Percentiles rank a stretch among this genome's conserved stretches.
Evolutionary conservation across 2,329 filamentous ascomycete genomes (phyloP).

Genomic region (Teratosphaeria zuluensis): DNA sequence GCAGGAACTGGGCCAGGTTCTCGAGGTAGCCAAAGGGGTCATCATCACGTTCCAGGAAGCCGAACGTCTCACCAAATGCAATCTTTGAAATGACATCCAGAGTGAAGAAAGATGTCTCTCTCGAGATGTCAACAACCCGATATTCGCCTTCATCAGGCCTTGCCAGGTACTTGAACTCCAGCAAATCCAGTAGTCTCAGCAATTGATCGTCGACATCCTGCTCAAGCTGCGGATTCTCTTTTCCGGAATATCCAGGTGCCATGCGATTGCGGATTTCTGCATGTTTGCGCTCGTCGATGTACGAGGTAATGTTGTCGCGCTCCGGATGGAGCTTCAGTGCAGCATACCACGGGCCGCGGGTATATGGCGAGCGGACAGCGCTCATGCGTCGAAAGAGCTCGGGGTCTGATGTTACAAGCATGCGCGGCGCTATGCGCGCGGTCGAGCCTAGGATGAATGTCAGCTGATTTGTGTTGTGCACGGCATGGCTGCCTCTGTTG

Average conservation of each 20-base stretch:
- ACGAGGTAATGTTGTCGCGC: constrained; percentile 31
- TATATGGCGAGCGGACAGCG: constrained; percentile 28
- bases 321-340: constrained; percentile 30
- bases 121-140: constrained; percentile 27
- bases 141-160: constrained; percentile 20
- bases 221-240: constrained; percentile 30
- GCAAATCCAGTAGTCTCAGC: constrained; percentile 24
- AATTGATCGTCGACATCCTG: constrained; percentile 28
- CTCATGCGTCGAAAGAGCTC: constrained; percentile 30
- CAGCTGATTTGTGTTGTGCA: neutral
- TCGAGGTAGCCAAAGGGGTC: constrained; percentile 32
- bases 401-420: constrained; percentile 29
- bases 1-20: constrained; percentile 26
- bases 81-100: constrained; percentile 33
- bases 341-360: constrained; percentile 28
- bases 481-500: neutral
- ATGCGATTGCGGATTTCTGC: constrained; percentile 28
- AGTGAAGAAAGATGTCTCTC: constrained; percentile 31
- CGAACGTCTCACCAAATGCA: constrained; percentile 38
- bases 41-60: constrained; percentile 39
- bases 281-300: constrained; percentile 30
- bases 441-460: constrained; percentile 24
- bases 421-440: constrained; percentile 27
- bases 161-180: constrained; percentile 26
- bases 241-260: constrained; percentile 31